A percentile compares a stretch with the other conserved stretches of the same genome.
Evolutionary conservation across 768 basidiomycete genomes (phyloP).

Genomic region (Guyanaporus albipodus): DNA sequence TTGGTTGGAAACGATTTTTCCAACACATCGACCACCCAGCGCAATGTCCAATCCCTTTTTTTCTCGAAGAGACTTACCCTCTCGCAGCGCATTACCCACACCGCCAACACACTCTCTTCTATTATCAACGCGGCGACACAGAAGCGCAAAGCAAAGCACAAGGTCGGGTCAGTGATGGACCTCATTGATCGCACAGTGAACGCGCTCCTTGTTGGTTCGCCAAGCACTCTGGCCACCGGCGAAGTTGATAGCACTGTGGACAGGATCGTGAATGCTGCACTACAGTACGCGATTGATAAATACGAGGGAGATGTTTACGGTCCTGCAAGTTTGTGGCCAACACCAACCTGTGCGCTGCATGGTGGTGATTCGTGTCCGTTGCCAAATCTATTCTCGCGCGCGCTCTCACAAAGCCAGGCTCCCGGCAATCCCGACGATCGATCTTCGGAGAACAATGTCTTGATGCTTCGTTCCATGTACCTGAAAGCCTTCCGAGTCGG

Average conservation of each 20-base stretch:
- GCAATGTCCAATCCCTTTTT: conserved; percentile 57
- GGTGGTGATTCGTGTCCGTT: conserved; percentile 52
- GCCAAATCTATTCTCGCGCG: conserved; percentile 47
- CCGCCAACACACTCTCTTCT: conserved; percentile 52
- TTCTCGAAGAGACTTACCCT: conserved; percentile 58
- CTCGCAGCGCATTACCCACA: conserved; percentile 62
- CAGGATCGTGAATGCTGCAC: conserved; percentile 64
- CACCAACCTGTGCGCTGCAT: conserved; percentile 61
- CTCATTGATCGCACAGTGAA: conserved; percentile 68
- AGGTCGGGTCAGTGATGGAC: conserved; percentile 69
- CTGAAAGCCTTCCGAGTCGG: conserved; percentile 62
- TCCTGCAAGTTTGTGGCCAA: conserved; percentile 46
- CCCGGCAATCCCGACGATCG: conserved; percentile 19
- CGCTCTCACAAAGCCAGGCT: conserved; percentile 15
- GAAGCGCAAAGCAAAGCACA: conserved; percentile 49
- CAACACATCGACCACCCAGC: conserved; percentile 44
- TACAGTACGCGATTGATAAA: conserved; percentile 74
- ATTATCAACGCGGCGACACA: conserved; percentile 49
- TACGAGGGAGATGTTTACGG: conserved; percentile 41
- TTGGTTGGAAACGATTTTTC: conserved; percentile 82
- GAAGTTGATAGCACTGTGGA: conserved; percentile 66
- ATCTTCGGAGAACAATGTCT: conserved; percentile 14
- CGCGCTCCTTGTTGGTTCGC: conserved; percentile 49
- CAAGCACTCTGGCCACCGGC: conserved; percentile 48
- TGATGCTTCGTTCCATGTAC: conserved; percentile 47